A percentile compares a stretch with the other conserved stretches of the same genome.
Evolutionary conservation across 495 filamentous ascomycete genomes (phyloP).

Genomic region (Xylaria bambusicola): DNA sequence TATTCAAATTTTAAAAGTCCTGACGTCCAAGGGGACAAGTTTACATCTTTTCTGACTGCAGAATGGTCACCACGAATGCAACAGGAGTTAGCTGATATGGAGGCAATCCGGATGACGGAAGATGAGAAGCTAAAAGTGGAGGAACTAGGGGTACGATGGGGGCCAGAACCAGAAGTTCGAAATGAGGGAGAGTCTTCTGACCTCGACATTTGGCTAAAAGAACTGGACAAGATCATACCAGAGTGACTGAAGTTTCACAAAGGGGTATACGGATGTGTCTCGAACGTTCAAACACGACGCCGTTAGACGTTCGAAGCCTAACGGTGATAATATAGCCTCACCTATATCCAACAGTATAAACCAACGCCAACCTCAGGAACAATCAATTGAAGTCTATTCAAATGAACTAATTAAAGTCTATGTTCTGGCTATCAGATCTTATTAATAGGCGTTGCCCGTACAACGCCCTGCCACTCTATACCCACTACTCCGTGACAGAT

Average conservation of each 20-base stretch:
- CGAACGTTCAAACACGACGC: too few relatives aligned
- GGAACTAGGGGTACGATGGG: constrained; percentile 1
- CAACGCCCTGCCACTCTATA: too few relatives aligned
- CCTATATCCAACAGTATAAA: too few relatives aligned
- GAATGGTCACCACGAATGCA: background rate
- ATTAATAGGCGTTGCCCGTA: too few relatives aligned
- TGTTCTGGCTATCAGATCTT: too few relatives aligned
- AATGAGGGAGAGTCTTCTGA: background rate
- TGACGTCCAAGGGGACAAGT: background rate
- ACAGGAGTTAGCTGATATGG: background rate
- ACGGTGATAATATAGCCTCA: too few relatives aligned
- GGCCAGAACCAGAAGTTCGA: background rate
- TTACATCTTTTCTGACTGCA: background rate
- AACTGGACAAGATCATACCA: background rate
- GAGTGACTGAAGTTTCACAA: background rate
- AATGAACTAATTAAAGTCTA: too few relatives aligned
- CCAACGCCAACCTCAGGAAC: too few relatives aligned
- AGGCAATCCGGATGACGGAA: background rate
- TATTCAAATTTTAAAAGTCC: background rate
- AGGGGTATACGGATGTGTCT: background rate
- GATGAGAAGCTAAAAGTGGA: background rate
- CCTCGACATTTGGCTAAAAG: background rate
- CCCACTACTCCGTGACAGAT: too few relatives aligned
- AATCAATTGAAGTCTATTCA: too few relatives aligned
- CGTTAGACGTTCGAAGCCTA: too few relatives aligned